phyloP scores from a whole-genome alignment of 768 basidiomycete genomes.

The Hirschioporus abietinus region DNA sequence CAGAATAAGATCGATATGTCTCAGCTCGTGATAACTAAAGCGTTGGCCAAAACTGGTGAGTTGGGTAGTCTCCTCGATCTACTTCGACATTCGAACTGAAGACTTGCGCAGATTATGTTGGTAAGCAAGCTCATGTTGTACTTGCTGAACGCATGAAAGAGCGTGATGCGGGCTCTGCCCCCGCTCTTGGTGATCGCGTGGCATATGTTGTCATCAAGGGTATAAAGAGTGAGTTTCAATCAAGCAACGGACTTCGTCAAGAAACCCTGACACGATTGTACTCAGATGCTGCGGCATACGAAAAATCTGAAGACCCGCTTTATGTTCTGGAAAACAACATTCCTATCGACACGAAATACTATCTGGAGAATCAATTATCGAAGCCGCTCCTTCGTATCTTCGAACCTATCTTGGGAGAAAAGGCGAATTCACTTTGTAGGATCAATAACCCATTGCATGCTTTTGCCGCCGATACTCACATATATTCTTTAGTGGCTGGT shows the following conservation, averaged over 20 bases:
- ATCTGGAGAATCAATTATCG: conserved; percentile 95
- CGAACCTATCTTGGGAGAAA: conserved; percentile 94
- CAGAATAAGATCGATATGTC: conserved; percentile 99
- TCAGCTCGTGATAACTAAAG: conserved; percentile 98
- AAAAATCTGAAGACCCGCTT: conserved; percentile 97
- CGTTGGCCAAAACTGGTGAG: conserved; percentile 79
- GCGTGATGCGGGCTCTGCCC: conserved; percentile 96
- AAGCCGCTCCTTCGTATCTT: conserved; percentile 98
- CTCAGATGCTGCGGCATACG: conserved; percentile 90
- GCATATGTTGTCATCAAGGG: conserved; percentile 99
- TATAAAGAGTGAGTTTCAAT: conserved; percentile 63
- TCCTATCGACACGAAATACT: conserved; percentile 97
- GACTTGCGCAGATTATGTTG: conserved; percentile 67
- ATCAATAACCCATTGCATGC: conserved; percentile 9
- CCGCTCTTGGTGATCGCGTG: conserved; percentile 95
- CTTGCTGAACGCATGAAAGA: conserved; percentile 93
- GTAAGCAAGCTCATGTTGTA: conserved; percentile 95
- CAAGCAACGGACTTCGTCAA: neutral
- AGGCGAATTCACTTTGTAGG: conserved; percentile 77
- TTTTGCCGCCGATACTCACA: conserved; percentile 8
- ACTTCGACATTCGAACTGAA: neutral
- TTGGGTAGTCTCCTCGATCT: conserved; percentile 3
- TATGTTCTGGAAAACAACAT: conserved; percentile 98
- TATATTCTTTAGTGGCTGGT: conserved; percentile 65
- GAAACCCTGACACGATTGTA: conserved; percentile 3